A percentile compares a stretch with the other conserved stretches of the same genome.
Evolutionary conservation across 2,329 filamentous ascomycete species (phyloP).

Genomic region (Colletotrichum sp.): DNA sequence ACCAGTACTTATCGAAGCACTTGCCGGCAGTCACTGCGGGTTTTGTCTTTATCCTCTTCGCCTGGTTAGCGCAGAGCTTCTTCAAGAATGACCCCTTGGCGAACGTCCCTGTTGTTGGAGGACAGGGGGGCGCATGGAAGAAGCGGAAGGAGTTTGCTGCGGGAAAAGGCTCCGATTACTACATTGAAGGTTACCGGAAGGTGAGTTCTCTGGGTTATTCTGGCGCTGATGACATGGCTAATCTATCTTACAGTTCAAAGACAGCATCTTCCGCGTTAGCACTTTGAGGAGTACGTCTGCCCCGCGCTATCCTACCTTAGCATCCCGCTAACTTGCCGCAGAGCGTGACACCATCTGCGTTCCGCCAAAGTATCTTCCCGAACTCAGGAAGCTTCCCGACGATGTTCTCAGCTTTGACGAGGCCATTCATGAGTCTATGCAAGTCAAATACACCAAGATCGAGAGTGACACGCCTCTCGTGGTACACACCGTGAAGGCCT

Average conservation of each 20-base stretch:
- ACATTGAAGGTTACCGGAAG: constrained; percentile 11
- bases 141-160: not conserved
- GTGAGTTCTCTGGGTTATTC: not conserved
- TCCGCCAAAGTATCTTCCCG: constrained; percentile 32
- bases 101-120: not conserved
- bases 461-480: constrained; percentile 25
- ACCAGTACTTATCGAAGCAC: not conserved
- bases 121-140: not conserved
- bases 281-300: constrained; percentile 25
- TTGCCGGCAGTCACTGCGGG: constrained; percentile 1
- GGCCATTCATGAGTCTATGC: constrained; percentile 32
- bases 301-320: not conserved
- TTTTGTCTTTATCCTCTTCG: not conserved
- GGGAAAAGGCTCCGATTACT: not conserved
- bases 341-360: constrained; percentile 31
- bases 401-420: constrained; percentile 32
- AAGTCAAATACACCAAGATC: constrained; percentile 38
- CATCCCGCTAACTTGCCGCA: not conserved
- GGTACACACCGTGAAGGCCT: constrained; percentile 33
- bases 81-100: constrained; percentile 8
- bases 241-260: constrained; percentile 30
- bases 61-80: constrained; percentile 5
- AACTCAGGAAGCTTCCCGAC: constrained; percentile 35
- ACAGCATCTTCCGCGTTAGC: constrained; percentile 32
- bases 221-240: not conserved